phyloP scores from a whole-genome alignment of 805 yeast genomes.

The Zygosaccharomyces bisporus region DNA sequence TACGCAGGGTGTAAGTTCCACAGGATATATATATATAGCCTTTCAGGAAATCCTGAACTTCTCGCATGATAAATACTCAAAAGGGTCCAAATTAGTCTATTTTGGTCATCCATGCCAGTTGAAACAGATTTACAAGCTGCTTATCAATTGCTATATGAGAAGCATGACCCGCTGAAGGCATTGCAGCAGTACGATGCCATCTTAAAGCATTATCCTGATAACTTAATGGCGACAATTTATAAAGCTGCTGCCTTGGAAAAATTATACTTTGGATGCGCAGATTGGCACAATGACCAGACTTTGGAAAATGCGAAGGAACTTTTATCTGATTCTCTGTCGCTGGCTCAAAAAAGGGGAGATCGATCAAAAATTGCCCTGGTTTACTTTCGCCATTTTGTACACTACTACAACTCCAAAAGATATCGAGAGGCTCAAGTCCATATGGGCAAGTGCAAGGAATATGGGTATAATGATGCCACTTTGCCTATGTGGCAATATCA shows the following conservation, averaged over 20 bases:
- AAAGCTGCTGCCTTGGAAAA: conserved; percentile 50
- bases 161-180: conserved; percentile 45
- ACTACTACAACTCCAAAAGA: conserved; percentile 44
- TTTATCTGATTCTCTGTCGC: conserved; percentile 39
- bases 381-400: conserved; percentile 47
- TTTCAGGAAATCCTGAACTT: too few relatives aligned
- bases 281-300: conserved; percentile 44
- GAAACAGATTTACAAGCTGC: conserved; percentile 42
- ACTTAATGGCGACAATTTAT: conserved; percentile 47
- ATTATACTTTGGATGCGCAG: conserved; percentile 35
- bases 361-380: conserved; percentile 46
- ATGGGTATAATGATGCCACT: conserved; percentile 45
- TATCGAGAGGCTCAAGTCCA: conserved; percentile 41
- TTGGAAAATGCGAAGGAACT: conserved; percentile 39
- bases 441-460: conserved; percentile 42
- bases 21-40: too few relatives aligned
- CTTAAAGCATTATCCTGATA: conserved; percentile 41
- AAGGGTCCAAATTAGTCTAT: too few relatives aligned
- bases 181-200: conserved; percentile 40
- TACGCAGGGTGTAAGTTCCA: too few relatives aligned
- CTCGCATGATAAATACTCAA: too few relatives aligned
- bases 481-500: conserved; percentile 44
- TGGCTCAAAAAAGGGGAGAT: conserved; percentile 47
- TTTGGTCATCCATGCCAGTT: conserved; percentile 28
- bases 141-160: conserved; percentile 42